Evolutionary conservation across 2,329 filamentous ascomycete species (phyloP).

Genomic region (Xylaria digitata): DNA sequence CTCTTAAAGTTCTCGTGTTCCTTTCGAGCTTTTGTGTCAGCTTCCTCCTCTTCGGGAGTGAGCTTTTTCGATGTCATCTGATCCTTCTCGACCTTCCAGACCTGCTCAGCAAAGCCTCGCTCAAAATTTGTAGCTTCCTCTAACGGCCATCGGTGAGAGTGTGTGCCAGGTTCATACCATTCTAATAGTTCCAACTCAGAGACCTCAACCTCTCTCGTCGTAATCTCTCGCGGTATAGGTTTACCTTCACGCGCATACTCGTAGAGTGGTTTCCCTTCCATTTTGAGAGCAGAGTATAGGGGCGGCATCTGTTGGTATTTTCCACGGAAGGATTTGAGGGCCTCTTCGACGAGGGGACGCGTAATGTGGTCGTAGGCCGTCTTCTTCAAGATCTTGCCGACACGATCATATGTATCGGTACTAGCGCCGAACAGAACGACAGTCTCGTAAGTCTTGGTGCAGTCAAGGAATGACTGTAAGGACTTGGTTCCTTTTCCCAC

Average conservation of each 20-base stretch:
- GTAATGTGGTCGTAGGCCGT: conserved; percentile 85
- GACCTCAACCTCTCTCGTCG: conserved; percentile 82
- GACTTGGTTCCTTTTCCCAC: conserved; percentile 89
- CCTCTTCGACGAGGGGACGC: conserved; percentile 79
- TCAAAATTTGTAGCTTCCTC: conserved; percentile 81
- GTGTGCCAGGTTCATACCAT: conserved; percentile 84
- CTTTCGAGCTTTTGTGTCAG: conserved; percentile 65
- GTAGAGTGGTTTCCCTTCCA: conserved; percentile 93
- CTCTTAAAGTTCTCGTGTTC: conserved; percentile 69
- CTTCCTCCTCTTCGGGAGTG: conserved; percentile 65
- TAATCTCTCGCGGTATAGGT: conserved; percentile 85
- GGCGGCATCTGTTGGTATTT: conserved; percentile 91
- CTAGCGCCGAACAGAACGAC: conserved; percentile 89
- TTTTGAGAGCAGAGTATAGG: conserved; percentile 90
- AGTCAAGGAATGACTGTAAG: conserved; percentile 81
- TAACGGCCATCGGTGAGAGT: conserved; percentile 81
- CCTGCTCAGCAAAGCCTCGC: conserved; percentile 79
- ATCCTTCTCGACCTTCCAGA: conserved; percentile 71
- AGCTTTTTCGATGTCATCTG: conserved; percentile 62
- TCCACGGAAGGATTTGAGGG: conserved; percentile 79
- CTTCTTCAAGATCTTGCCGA: conserved; percentile 83
- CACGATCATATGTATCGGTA: conserved; percentile 90
- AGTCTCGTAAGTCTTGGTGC: conserved; percentile 94
- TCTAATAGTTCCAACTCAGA: conserved; percentile 82
- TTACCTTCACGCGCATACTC: conserved; percentile 94